Evolutionary conservation across 2,329 filamentous ascomycete species (phyloP).

Genomic region (Didymella arachidicola): DNA sequence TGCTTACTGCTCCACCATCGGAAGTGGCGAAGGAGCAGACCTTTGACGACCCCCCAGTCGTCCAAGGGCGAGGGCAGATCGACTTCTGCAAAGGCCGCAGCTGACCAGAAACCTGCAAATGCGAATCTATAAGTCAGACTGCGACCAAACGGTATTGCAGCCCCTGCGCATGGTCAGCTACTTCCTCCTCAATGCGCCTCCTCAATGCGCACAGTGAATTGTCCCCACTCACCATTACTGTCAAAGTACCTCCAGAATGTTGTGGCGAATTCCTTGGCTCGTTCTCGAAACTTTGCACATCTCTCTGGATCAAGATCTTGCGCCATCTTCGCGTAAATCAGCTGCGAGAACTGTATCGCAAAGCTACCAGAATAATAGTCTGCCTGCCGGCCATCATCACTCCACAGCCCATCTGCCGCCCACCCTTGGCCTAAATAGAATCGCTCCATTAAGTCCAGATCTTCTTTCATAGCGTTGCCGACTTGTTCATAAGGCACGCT

Average conservation of each 20-base stretch:
- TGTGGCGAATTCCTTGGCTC: conserved; percentile 54
- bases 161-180: conserved; percentile 46
- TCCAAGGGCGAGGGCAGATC: conserved; percentile 51
- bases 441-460: conserved; percentile 55
- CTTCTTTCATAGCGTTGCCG: conserved; percentile 50
- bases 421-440: conserved; percentile 59
- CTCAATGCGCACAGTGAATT: neutral
- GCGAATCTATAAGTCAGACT: conserved; percentile 62
- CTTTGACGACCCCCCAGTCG: conserved; percentile 55
- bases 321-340: conserved; percentile 58
- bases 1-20: conserved; percentile 57
- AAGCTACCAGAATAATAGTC: conserved; percentile 65
- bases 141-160: conserved; percentile 62
- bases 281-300: conserved; percentile 48
- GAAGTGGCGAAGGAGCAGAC: conserved; percentile 60
- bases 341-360: conserved; percentile 61
- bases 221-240: conserved; percentile 46
- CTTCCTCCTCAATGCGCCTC: neutral
- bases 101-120: conserved; percentile 59
- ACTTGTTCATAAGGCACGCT: conserved; percentile 50
- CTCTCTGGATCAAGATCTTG: conserved; percentile 53
- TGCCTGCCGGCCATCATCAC: conserved; percentile 50
- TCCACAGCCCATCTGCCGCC: conserved; percentile 59
- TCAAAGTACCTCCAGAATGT: conserved; percentile 61
- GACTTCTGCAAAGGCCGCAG: conserved; percentile 54